Conservation (phyloP, 352 stramenopile species). For the Phytopythium montanum region DNA sequence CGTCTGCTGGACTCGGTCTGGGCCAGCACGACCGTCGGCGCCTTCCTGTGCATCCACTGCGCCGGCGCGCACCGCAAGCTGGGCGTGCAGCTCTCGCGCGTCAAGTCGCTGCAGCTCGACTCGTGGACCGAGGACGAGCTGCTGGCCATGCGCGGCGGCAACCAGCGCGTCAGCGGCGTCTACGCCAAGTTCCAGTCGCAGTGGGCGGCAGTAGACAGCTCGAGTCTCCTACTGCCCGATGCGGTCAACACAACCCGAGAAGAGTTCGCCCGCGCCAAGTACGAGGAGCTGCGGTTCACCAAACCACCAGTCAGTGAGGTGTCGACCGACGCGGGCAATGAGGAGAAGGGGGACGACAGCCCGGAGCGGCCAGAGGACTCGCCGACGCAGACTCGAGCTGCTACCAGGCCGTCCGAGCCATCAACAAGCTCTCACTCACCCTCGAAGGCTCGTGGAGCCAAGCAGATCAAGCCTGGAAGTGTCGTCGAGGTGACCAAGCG, state of each 20-base stretch:
- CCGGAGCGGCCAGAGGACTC: constrained; percentile 45
- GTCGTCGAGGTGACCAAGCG: constrained; percentile 77
- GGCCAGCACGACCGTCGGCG: constrained; percentile 92
- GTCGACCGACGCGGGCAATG: constrained; percentile 2
- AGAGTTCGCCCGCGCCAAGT: constrained; percentile 65
- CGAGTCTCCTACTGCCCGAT: constrained; percentile 38
- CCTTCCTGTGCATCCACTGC: constrained; percentile 96
- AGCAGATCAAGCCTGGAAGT: constrained; percentile 42
- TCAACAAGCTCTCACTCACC: constrained; percentile 5
- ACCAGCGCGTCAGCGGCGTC: constrained; percentile 55
- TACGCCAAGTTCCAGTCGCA: constrained; percentile 58
- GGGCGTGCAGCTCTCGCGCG: constrained; percentile 91
- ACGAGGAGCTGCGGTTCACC: constrained; percentile 62
- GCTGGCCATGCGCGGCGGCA: constrained; percentile 64
- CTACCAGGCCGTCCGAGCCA: constrained; percentile 3
- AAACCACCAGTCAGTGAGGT: constrained; percentile 26
- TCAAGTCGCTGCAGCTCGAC: constrained; percentile 83
- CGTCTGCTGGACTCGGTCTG: constrained; percentile 87
- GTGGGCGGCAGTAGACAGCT: constrained; percentile 40
- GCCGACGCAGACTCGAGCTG: not conserved
- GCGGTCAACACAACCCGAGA: constrained; percentile 25
- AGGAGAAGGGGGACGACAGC: constrained; percentile 53
- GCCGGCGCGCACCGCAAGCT: constrained; percentile 93
- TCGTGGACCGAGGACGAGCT: constrained; percentile 75
- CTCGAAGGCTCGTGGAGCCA: constrained; percentile 19